Base-by-base conservation (phyloP, 495 filamentous ascomycete genomes). In the Penicillium steckii region DNA sequence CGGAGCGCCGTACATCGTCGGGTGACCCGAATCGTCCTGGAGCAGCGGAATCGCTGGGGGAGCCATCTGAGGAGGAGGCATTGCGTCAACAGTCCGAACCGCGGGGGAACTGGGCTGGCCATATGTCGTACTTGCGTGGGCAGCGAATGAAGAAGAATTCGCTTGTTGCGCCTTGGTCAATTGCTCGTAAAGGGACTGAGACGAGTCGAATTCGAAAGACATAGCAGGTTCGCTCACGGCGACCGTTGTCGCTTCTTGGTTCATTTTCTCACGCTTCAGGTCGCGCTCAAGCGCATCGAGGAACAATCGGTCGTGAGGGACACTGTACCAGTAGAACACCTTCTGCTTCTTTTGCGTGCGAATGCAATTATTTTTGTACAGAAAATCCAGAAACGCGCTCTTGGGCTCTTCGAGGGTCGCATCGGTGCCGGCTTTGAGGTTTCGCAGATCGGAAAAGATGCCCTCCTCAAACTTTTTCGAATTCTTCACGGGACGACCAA, bases 351-450 rank as follows among this genome's bases (percentile, higher is more conserved):
- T 98, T 72, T 98, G 94, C 22, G 94, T 98, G 57, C 94, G 84
- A 61, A 98, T 98, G 81, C 94, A 98, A 73, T 98, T 98, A 80
- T 98, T 97, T 82, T 98, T 98, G 80, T 97, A 98, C 44, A 98
- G 80, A 73, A 97, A 98, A 68, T 98, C 94, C 44, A 98, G 82
- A 75, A 98, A 98, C 2, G 89, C 84, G 76, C 93, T 97, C 80
- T 98, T 98, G 29, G 94, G 94, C 72, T 98, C 94, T 74, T 98
- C 94, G 30, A 98, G 85, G 21, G 93, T 96, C n/a, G 94, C 94
- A 80, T 98, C 94, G 64, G 91, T 97, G 45, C 94, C 94, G 49
- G 94, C 92, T 73, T 98, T 98, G 53, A 98, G 80, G 66, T 98
- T 98, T 68, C 94, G 90, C 70, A 98, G 78, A 67, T 98, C 94